Conservation (phyloP, 495 filamentous ascomycete species). For the Diplogelasinospora grovesii region DNA sequence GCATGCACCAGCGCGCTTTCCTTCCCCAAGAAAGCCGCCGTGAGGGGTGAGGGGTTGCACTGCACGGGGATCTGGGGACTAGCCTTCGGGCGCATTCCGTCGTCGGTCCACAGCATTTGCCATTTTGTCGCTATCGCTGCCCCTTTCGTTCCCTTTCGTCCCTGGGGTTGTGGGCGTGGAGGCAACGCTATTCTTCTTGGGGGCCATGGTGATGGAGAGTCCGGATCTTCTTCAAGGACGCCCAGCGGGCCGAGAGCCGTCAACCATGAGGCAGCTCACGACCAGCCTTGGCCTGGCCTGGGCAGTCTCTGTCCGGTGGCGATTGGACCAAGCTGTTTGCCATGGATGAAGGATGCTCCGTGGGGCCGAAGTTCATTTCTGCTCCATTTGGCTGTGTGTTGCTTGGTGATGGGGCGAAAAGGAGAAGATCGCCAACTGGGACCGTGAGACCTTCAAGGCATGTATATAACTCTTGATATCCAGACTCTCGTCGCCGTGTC, state of each 20-base stretch:
- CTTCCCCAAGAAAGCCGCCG: not conserved
- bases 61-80: not conserved
- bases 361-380: constrained; percentile 16
- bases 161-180: not conserved
- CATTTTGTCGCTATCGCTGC: not conserved
- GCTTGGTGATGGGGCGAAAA: not conserved
- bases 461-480: constrained; percentile 21
- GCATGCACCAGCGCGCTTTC: constrained; percentile 8
- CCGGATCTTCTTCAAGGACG: constrained; percentile 13
- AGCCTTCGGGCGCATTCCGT: not conserved
- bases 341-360: constrained; percentile 10
- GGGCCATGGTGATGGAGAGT: constrained; percentile 9
- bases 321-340: not conserved
- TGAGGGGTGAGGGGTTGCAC: not conserved
- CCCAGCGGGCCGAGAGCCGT: constrained; percentile 26
- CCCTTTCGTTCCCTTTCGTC: not conserved
- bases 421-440: not conserved
- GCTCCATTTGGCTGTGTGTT: not conserved
- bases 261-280: constrained; percentile 8
- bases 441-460: too few species aligned
- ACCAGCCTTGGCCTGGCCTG: constrained; percentile 1
- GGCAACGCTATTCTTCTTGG: constrained; percentile 15
- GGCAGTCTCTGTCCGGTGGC: not conserved
- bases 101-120: not conserved
- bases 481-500: not conserved